A percentile compares a stretch with the other conserved stretches of the same genome.
Conservation (phyloP, 1,284 basidiomycete genomes). For the Ustilago esculenta region DNA sequence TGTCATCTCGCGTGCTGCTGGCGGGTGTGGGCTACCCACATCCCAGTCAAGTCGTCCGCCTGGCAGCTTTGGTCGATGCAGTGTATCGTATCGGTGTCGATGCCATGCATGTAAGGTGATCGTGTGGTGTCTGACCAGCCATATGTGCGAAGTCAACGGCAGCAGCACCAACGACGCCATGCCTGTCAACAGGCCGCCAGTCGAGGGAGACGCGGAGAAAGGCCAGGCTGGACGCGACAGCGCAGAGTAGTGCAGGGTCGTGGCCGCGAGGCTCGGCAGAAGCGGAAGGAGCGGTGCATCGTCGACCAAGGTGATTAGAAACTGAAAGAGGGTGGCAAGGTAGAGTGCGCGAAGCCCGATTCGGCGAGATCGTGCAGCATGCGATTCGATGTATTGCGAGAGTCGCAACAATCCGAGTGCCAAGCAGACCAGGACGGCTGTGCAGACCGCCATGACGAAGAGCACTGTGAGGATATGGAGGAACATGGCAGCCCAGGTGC, state of each 20-base stretch:
- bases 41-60: constrained; percentile 45
- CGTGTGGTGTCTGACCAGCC: constrained; percentile 31
- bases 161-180: constrained; percentile 12
- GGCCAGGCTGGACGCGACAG: constrained; percentile 27
- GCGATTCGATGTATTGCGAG: constrained; percentile 40
- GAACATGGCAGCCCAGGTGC: too few relatives aligned
- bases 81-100: constrained; percentile 35
- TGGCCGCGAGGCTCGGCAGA: constrained; percentile 7
- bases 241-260: constrained; percentile 11
- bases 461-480: constrained; percentile 11
- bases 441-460: constrained; percentile 13
- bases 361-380: constrained; percentile 25
- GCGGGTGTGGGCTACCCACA: constrained; percentile 13
- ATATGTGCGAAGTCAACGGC: constrained; percentile 27
- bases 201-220: constrained; percentile 3
- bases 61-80: constrained; percentile 26
- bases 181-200: neutral
- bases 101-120: constrained; percentile 32
- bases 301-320: constrained; percentile 13
- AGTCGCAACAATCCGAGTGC: constrained; percentile 39
- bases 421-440: constrained; percentile 11
- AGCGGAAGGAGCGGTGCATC: constrained; percentile 26
- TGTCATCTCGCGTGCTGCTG: constrained; percentile 20
- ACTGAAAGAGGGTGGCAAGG: neutral
- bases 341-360: constrained; percentile 19